Conservation (phyloP, 768 basidiomycete genomes). For the Chalciporus pseudorubinellus region DNA sequence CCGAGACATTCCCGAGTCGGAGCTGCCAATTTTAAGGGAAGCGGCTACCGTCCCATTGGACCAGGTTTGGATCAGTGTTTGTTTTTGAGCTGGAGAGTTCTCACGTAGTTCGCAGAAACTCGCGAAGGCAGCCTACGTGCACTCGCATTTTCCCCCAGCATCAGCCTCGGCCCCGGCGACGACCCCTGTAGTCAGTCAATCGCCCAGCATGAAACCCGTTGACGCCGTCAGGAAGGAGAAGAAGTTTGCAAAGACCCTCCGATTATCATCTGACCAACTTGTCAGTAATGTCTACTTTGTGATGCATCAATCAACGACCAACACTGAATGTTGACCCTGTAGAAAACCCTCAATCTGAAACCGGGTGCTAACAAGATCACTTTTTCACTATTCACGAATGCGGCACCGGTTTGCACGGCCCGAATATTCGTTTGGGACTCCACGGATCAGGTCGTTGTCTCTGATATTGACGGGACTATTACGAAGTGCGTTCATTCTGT, state of each 20-base stretch:
- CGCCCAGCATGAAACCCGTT: slow-evolving; percentile 30
- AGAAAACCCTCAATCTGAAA: slow-evolving; percentile 86
- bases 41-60: slow-evolving; percentile 24
- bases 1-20: slow-evolving; percentile 31
- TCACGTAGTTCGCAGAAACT: slow-evolving; percentile 14
- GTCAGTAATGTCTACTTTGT: slow-evolving; percentile 42
- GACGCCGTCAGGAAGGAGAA: slow-evolving; percentile 28
- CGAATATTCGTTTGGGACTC: slow-evolving; percentile 95
- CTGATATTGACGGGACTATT: slow-evolving; percentile 98
- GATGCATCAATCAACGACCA: neutral
- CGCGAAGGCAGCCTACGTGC: neutral
- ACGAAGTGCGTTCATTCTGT: slow-evolving; percentile 70
- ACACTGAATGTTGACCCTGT: slow-evolving; percentile 4
- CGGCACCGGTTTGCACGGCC: slow-evolving; percentile 81
- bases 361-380: slow-evolving; percentile 89
- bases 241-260: slow-evolving; percentile 87
- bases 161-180: slow-evolving; percentile 48
- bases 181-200: slow-evolving; percentile 34
- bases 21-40: slow-evolving; percentile 24
- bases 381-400: slow-evolving; percentile 86
- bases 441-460: slow-evolving; percentile 87
- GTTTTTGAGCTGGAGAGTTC: neutral
- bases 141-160: slow-evolving; percentile 29
- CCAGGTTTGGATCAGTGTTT: slow-evolving; percentile 15
- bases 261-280: slow-evolving; percentile 92